These are phyloP conservation scores for Penicillium sp. DNA, from an alignment of 2,329 filamentous ascomycete species.

Conservation along the genomic window DNA sequence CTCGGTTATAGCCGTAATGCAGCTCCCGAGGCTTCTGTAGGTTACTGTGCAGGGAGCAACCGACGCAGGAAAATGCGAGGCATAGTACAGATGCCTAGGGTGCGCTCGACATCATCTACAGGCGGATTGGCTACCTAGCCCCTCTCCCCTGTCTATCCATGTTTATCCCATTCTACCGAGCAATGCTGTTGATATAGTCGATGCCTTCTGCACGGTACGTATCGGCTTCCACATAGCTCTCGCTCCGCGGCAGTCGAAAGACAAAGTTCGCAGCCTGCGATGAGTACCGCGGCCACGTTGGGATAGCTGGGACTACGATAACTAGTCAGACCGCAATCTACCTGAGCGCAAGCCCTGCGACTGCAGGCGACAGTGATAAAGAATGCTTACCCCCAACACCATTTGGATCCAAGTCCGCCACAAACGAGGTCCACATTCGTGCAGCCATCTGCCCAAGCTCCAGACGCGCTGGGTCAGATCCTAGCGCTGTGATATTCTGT, in stretches of 20 bases:
- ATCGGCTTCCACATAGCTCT: constrained; percentile 30
- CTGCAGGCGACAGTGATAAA: not conserved
- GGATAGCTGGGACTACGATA: constrained; percentile 20
- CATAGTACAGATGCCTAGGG: too few relatives aligned
- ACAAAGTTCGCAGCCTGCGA: constrained; percentile 25
- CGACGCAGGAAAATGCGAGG: too few relatives aligned
- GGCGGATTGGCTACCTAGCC: too few relatives aligned
- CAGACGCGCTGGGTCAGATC: constrained; percentile 25
- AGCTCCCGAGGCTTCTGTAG: too few relatives aligned
- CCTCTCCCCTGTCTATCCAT: too few relatives aligned
- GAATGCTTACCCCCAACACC: constrained; percentile 27
- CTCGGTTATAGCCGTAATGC: too few relatives aligned
- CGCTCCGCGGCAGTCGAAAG: constrained; percentile 26
- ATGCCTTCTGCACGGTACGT: constrained; percentile 28
- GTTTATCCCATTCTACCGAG: constrained; percentile 13
- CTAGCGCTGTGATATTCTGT: constrained; percentile 29
- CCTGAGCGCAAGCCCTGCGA: not conserved
- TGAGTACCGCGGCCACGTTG: constrained; percentile 26
- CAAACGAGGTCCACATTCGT: constrained; percentile 35
- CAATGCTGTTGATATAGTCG: constrained; percentile 28
- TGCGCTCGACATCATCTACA: too few relatives aligned
- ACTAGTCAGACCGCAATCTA: constrained; percentile 1
- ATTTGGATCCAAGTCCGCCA: constrained; percentile 29
- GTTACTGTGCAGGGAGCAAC: too few relatives aligned
- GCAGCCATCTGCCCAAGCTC: constrained; percentile 30